Base-by-base conservation (phyloP, 2,329 filamentous ascomycete species). In the Fusarium duplospermum region DNA sequence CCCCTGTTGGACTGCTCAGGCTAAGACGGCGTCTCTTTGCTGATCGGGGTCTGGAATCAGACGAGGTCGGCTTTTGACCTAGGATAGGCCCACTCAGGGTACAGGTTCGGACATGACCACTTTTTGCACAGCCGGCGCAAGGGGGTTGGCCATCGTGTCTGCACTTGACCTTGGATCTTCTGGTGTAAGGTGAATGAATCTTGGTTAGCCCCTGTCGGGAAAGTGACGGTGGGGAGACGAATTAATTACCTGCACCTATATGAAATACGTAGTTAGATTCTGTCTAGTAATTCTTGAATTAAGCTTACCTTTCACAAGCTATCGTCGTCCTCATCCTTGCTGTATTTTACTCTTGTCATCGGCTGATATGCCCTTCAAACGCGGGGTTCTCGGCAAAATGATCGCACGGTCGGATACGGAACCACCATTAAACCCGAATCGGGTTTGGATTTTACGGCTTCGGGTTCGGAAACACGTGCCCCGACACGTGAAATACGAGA, bases 81-180 rank as follows among this genome's bases (percentile, higher is more conserved):
- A 72, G 9, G 1, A 67, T 13, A 6, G 77, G 77, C 2, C 77
- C 75, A n/a, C 70, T 71, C 7, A 78, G 18, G 5, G 20, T 18
- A 22, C 77, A 78, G 4, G 74, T 71, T 4, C 63, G 58, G 4
- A 64, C 66, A 3, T 64, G 65, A 0, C 66, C 71, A 4, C 74
- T 74, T 20, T 78, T 78, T n/a, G 56, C 27, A 20, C 77, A 78
- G 8, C 74, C 74, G n/a, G 54, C 60, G 35, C 77, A 78, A 16
- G 77, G 77, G 8, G 77, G 54, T n/a, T 75, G 66, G 6, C 74
- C 76, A 16, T 74, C 50, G 38, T 78, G 77, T 24, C 50, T 78
- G 13, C 77, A 78, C 16, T 78, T 78, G 61, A 79, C 72, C 50
- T 78, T 78, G 4, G 77, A 78, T 61, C 54, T 69, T 40, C 77